Percentiles rank a stretch among this genome's conserved stretches.
Conservation (phyloP, 495 filamentous ascomycete species). For the Daldinia decipiens region DNA sequence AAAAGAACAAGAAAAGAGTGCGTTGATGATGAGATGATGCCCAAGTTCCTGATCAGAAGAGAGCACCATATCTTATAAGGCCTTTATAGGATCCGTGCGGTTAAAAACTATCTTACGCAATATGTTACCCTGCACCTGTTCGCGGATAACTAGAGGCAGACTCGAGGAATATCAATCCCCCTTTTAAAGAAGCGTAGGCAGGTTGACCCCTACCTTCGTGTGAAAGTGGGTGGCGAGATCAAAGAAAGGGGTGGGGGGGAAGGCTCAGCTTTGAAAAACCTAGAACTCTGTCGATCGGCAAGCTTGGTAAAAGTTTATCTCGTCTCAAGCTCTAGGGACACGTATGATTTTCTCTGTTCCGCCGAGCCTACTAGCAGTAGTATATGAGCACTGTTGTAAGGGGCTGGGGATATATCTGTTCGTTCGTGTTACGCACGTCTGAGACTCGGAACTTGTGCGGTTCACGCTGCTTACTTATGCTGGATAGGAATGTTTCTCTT, state of each 20-base stretch:
- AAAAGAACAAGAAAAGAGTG: too few species aligned
- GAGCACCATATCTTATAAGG: too few species aligned
- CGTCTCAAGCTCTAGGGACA: background rate
- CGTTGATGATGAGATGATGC: too few species aligned
- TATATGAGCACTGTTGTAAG: background rate
- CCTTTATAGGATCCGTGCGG: too few species aligned
- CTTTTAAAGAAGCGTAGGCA: background rate
- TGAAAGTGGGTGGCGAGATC: background rate
- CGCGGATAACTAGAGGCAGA: background rate
- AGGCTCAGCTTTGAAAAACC: slow-evolving; percentile 20
- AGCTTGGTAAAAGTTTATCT: slow-evolving; percentile 8
- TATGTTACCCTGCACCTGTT: too few species aligned
- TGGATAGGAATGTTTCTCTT: too few species aligned
- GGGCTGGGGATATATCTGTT: background rate
- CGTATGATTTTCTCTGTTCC: background rate
- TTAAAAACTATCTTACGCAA: too few species aligned
- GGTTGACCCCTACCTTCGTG: background rate
- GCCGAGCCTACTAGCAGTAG: background rate
- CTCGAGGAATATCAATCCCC: background rate
- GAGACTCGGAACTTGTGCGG: background rate
- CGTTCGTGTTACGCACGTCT: background rate
- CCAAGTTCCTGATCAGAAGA: too few species aligned
- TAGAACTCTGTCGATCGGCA: slow-evolving; percentile 7
- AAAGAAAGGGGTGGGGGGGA: background rate
- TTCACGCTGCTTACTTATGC: background rate